Evolutionary conservation across 2,329 filamentous ascomycete species (phyloP), one percentile per base, ranked within the genome.

Genomic region (Leptographium procerum): DNA sequence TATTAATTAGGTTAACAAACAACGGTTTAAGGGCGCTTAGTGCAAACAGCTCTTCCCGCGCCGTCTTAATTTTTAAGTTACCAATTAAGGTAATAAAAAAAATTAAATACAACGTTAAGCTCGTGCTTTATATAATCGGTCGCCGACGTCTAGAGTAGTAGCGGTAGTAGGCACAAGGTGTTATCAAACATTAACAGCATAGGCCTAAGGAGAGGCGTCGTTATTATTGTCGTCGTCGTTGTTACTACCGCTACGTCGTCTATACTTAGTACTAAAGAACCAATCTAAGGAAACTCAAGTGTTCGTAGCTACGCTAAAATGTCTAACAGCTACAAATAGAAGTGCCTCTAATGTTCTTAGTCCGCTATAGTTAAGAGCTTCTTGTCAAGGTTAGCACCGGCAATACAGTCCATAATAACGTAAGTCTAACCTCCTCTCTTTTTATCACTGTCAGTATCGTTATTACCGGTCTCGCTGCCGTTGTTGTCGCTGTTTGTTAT

Each of bases 251-350:
- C 43, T 5, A 31, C 48, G 58, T 61, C 61, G 43, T 62, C 53
- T 5, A 62, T 60, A 59, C 64, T 60, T 40, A 62, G 64, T 61
- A 65, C 61, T 16, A 69, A 45, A 16, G 65, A 68, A 34, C 67
- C 66, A 19, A 64, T 62, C 6, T 13, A 50, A 2, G 61, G 45
- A 50, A 69, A 68, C 54, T 65, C 62, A 5, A 65, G 64, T 26
- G 55, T 51, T 16, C 63, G 58, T 10, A 68, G 60, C 53, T 67
- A 52, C 10, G 62, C 57, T 7, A 67, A 57, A 34, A 67, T 62
- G 56, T 66, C 65, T 16, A 68, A 61, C 55, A 63, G 61, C 61
- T 67, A 56, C 45, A 28, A 29, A n/a, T 68, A 66, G 16, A 36
- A 43, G 4, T 57, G 34, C 52, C 57, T 53, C 50, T 55, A 54